A percentile compares a stretch with the other conserved stretches of the same genome.
Conservation (phyloP, 495 filamentous ascomycete species). For the Hypoxylon perforatum region DNA sequence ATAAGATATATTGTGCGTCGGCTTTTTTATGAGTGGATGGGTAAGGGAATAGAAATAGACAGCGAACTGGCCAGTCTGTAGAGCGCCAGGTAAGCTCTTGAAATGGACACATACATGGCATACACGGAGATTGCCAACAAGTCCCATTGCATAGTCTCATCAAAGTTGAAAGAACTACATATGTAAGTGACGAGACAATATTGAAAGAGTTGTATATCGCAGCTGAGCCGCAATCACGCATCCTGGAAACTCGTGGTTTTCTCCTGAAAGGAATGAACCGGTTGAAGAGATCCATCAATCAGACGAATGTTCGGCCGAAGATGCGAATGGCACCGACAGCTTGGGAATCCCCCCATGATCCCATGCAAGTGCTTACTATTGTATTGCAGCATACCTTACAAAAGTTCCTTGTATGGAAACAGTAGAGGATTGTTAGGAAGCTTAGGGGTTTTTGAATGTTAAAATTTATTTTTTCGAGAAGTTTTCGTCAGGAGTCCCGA, state of each 20-base stretch:
- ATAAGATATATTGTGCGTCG: slow-evolving; percentile 20
- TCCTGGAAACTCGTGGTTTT: not conserved
- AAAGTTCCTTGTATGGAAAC: slow-evolving; percentile 16
- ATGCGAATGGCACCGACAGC: slow-evolving; percentile 1
- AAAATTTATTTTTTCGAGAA: no score
- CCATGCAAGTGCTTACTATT: slow-evolving; percentile 32
- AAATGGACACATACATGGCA: no score
- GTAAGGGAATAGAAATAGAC: not conserved
- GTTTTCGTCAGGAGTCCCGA: slow-evolving; percentile 13
- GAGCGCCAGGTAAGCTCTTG: no score
- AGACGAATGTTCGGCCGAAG: slow-evolving; percentile 12
- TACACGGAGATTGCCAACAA: no score
- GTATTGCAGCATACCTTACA: slow-evolving; percentile 10
- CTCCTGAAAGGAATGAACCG: not conserved
- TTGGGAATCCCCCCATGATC: slow-evolving; percentile 23
- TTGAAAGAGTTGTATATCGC: not conserved
- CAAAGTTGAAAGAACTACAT: slow-evolving; percentile 16
- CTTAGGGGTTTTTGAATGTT: not conserved
- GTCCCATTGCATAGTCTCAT: not conserved
- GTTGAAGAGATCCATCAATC: not conserved
- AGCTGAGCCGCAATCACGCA: slow-evolving; percentile 34
- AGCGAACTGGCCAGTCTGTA: not conserved
- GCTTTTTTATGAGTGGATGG: slow-evolving; percentile 3
- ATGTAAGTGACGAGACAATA: slow-evolving; percentile 8
- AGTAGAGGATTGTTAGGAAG: slow-evolving; percentile 26